Evolutionary conservation across 2,329 filamentous ascomycete species (phyloP).

Genomic region (Drechslerella dactyloides): DNA sequence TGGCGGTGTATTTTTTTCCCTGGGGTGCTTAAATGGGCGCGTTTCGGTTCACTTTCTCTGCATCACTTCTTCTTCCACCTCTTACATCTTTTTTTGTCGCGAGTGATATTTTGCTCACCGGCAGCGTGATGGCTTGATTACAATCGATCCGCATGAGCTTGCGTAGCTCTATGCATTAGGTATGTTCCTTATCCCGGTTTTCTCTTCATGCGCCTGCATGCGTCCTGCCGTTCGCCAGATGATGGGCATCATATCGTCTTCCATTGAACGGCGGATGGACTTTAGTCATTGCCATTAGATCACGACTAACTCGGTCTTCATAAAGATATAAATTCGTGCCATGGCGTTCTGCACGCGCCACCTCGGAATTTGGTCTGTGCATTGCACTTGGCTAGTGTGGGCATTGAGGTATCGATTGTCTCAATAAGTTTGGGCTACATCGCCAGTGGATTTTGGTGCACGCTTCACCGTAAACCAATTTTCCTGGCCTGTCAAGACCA

Average conservation of each 20-base stretch:
- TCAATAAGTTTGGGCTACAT: too few species aligned
- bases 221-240: neutral
- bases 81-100: neutral
- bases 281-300: neutral
- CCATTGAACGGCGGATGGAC: neutral
- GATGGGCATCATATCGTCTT: neutral
- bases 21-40: slow-evolving; percentile 30
- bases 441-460: neutral
- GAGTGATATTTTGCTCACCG: neutral
- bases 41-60: slow-evolving; percentile 11
- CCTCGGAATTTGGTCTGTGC: too few species aligned
- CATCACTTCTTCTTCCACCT: slow-evolving; percentile 1
- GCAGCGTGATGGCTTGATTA: neutral
- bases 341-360: too few species aligned
- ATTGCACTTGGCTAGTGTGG: too few species aligned
- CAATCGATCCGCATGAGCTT: neutral
- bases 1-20: slow-evolving; percentile 32
- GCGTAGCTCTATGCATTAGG: neutral
- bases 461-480: neutral
- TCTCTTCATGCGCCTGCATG: neutral
- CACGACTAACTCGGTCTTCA: neutral
- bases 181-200: neutral
- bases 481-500: neutral
- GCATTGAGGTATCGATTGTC: too few species aligned
- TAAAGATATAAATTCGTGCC: neutral